phyloP scores from a whole-genome alignment of 2,329 filamentous ascomycete genomes.

The Cercospora sojina region DNA sequence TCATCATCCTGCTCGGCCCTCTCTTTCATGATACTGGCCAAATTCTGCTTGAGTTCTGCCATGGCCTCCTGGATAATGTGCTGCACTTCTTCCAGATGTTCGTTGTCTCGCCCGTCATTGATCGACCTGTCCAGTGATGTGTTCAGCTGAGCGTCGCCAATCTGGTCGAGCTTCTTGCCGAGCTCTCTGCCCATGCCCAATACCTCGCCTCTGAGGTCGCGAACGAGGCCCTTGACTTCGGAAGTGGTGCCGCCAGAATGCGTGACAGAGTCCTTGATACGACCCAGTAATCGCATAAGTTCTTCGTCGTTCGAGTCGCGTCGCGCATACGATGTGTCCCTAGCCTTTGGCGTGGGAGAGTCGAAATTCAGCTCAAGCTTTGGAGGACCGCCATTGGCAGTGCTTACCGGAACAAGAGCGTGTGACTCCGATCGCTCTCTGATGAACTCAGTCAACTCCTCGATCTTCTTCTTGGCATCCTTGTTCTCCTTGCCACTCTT shows the following conservation, averaged over 20 bases:
- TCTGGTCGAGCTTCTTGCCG: constrained; percentile 78
- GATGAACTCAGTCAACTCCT: constrained; percentile 52
- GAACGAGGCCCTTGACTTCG: constrained; percentile 85
- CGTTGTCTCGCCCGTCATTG: constrained; percentile 42
- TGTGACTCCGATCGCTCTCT: constrained; percentile 54
- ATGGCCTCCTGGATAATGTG: constrained; percentile 78
- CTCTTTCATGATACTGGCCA: constrained; percentile 78
- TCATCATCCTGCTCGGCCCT: constrained; percentile 53
- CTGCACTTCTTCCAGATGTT: constrained; percentile 66
- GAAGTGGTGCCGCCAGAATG: constrained; percentile 86
- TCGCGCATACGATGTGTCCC: constrained; percentile 25
- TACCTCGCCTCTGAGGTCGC: constrained; percentile 87
- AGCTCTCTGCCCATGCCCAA: constrained; percentile 92
- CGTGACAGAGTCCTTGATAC: constrained; percentile 86
- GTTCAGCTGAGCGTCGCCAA: constrained; percentile 42
- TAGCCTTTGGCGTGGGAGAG: constrained; percentile 29
- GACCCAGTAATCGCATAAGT: constrained; percentile 75
- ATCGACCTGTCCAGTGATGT: constrained; percentile 44
- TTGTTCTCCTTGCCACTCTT: constrained; percentile 54
- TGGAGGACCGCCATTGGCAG: constrained; percentile 39
- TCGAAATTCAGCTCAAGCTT: constrained; percentile 39
- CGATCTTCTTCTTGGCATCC: constrained; percentile 63
- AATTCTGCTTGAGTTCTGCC: constrained; percentile 77
- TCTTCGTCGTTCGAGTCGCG: constrained; percentile 63
- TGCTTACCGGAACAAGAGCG: constrained; percentile 52